Conservation (phyloP, 805 yeast genomes). For the Candida michaelii region DNA sequence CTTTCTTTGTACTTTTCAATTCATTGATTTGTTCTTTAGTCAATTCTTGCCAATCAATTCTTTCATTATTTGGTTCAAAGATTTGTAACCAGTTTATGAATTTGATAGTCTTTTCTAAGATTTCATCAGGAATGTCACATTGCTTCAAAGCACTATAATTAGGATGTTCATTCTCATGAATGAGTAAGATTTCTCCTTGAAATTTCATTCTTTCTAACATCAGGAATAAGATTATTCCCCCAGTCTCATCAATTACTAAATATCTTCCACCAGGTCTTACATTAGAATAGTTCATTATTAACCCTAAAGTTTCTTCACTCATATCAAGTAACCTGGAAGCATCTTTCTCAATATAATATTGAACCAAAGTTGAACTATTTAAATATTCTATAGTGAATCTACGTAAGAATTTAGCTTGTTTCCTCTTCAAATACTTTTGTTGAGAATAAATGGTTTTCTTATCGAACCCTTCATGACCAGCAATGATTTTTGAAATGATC, state of each 20-base stretch:
- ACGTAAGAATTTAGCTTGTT: conserved; percentile 86
- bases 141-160: conserved; percentile 70
- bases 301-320: conserved; percentile 81
- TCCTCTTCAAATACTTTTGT: conserved; percentile 86
- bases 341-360: conserved; percentile 77
- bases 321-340: conserved; percentile 70
- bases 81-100: conserved; percentile 78
- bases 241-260: conserved; percentile 88
- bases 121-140: conserved; percentile 59
- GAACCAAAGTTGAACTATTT: conserved; percentile 67
- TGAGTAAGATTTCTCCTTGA: conserved; percentile 60
- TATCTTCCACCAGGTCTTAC: conserved; percentile 89
- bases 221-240: conserved; percentile 83
- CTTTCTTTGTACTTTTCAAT: conserved; percentile 58
- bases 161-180: conserved; percentile 93
- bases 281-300: conserved; percentile 75
- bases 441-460: conserved; percentile 88
- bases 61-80: conserved; percentile 69
- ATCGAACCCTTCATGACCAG: conserved; percentile 81
- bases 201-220: conserved; percentile 92
- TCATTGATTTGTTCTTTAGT: conserved; percentile 53
- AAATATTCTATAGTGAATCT: conserved; percentile 80
- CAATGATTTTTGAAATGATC: conserved; percentile 78
- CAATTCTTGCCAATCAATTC: conserved; percentile 45
- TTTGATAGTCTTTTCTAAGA: conserved; percentile 55